Base-by-base conservation (phyloP, 2,329 filamentous ascomycete genomes). In the Fusarium temperatum region DNA sequence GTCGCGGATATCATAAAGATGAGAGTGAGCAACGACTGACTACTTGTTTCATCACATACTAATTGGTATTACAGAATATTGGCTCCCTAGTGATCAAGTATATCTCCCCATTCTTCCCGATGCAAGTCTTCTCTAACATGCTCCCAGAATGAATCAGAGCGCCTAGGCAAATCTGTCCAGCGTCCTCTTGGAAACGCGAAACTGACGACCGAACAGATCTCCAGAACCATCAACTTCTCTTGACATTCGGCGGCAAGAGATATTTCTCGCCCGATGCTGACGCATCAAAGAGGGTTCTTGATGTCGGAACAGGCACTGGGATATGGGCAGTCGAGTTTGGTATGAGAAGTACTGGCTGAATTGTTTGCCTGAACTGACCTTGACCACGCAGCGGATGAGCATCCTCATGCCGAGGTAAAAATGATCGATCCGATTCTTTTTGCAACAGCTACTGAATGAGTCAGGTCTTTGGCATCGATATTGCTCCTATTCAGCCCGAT, bases 281-380 rank as follows among this genome's bases (percentile, higher is more conserved):
- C 0, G 63, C 62, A 1, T 60, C 72, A 1, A 72, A 74, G 10
- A 54, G 65, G 1, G 68, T 75, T 1, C 71, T 75, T 0, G 72
- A 75, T 15, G 26, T 75, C 1, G 71, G 72, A 1, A 75, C 73
- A 1, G 73, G 72, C 2, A 74, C 72, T 4, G 72, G 72, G 5
- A 47, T 72, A 3, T 75, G 72, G 72, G 72, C 72, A 0, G 60
- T 75, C 1, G 68, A 75, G 15, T 75, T 75, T 30, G 72, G 72
- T 70, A 39, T 3, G 45, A 11, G 45, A 28, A 48, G 5, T 22
- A 8, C 9, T 15, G 9, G 9, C 45, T 28, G 8, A 3, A 15
- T 3, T 13, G 4, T 2, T 8, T 28, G 2, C 0, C 13, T 15
- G 13, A 17, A 13, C 45, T 48, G 9, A 30, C 20, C 4, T 17